phyloP scores from a whole-genome alignment of 768 basidiomycete species.

The Mycena crocata region DNA sequence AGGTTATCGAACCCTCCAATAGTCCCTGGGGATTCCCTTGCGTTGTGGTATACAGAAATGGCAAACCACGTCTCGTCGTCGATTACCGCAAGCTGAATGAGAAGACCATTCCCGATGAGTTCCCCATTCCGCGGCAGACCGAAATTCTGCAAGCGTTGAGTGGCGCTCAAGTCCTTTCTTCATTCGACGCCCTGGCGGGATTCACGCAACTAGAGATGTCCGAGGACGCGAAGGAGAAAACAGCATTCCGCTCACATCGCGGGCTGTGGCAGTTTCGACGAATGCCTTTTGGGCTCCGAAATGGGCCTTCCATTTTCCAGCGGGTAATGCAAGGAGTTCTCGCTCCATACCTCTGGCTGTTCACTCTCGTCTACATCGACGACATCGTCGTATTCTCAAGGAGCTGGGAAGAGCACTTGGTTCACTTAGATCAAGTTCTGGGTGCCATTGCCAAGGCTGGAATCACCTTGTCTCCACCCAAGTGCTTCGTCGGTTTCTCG shows the following conservation, averaged over 20 bases:
- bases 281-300: neutral
- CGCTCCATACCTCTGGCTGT: no score
- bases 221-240: conserved; percentile 38
- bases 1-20: no score
- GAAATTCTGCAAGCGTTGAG: conserved; percentile 40
- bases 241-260: conserved; percentile 44
- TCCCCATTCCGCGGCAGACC: conserved; percentile 41
- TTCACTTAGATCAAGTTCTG: conserved; percentile 35
- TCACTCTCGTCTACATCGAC: conserved; percentile 42
- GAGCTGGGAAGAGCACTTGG: conserved; percentile 35
- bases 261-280: conserved; percentile 46
- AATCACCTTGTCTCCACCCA: conserved; percentile 37
- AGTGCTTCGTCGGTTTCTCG: no score
- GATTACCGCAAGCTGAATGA: no score
- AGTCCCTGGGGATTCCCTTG: no score
- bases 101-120: conserved; percentile 39
- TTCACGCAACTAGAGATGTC: conserved; percentile 46
- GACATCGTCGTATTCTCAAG: conserved; percentile 35
- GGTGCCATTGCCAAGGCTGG: conserved; percentile 27
- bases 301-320: neutral
- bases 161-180: conserved; percentile 37
- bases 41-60: no score
- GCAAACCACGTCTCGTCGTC: no score
- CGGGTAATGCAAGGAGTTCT: no score
- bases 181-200: conserved; percentile 41